Evolutionary conservation across 768 basidiomycete genomes (phyloP).

Genomic region (Naganishia kalamii): DNA sequence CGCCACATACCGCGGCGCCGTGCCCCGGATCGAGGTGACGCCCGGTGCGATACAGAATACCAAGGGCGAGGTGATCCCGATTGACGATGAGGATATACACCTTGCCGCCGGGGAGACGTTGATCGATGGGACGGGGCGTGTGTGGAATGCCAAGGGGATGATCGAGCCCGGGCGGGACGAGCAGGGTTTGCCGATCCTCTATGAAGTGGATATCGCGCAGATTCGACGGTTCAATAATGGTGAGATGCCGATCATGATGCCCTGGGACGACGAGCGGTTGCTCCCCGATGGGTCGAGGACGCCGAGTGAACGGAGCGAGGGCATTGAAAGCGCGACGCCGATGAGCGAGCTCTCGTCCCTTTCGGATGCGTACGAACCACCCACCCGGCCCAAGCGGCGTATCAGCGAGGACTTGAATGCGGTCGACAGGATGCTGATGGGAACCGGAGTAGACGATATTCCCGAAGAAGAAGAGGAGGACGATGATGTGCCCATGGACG

Average conservation of each 20-base stretch:
- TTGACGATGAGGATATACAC: slow-evolving; percentile 20
- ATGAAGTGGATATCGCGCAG: slow-evolving; percentile 20
- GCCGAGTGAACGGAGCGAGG: neutral
- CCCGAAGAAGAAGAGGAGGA: neutral
- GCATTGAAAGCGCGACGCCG: neutral
- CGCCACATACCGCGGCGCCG: neutral
- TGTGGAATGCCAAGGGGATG: slow-evolving; percentile 24
- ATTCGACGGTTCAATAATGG: slow-evolving; percentile 19
- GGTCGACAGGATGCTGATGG: neutral
- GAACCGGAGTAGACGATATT: neutral
- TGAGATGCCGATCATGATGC: slow-evolving; percentile 11
- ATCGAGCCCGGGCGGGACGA: slow-evolving; percentile 21
- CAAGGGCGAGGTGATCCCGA: slow-evolving; percentile 19
- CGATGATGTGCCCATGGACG: slow-evolving; percentile 16
- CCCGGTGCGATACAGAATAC: slow-evolving; percentile 22
- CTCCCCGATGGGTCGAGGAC: neutral
- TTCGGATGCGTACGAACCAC: neutral
- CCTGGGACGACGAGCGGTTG: slow-evolving; percentile 12
- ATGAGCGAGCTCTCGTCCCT: neutral
- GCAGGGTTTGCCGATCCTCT: slow-evolving; percentile 3
- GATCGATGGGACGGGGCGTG: slow-evolving; percentile 23
- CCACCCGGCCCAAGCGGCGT: neutral
- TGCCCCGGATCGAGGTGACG: slow-evolving; percentile 20
- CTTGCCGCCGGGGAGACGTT: slow-evolving; percentile 22
- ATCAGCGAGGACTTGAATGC: neutral